Evolutionary conservation across 1,139 yeast species (phyloP).

Genomic region (Meyerozyma elateridarum): DNA sequence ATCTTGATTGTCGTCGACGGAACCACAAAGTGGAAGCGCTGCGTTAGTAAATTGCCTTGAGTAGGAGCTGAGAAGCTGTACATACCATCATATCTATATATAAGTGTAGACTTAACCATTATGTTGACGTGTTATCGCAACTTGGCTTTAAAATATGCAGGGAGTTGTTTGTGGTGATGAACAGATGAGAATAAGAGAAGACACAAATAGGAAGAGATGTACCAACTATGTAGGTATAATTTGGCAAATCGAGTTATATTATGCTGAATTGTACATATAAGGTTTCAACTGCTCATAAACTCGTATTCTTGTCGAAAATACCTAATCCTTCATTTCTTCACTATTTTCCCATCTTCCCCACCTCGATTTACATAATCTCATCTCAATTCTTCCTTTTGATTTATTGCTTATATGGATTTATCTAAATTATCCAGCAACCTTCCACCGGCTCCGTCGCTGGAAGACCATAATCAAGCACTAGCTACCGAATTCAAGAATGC

Average conservation of each 20-base stretch:
- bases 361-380: background rate
- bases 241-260: too few species aligned
- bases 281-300: too few species aligned
- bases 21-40: conserved; percentile 90
- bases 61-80: conserved; percentile 10
- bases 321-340: background rate
- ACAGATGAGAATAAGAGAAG: too few species aligned
- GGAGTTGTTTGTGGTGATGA: too few species aligned
- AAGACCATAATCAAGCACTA: conserved; percentile 41
- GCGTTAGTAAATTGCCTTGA: background rate
- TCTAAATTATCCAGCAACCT: conserved; percentile 49
- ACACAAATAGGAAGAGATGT: too few species aligned
- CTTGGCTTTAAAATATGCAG: too few species aligned
- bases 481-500: conserved; percentile 41
- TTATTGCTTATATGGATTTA: too few species aligned
- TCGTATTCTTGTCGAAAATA: too few species aligned
- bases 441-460: conserved; percentile 45
- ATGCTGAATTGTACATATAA: too few species aligned
- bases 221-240: too few species aligned
- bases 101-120: conserved; percentile 70
- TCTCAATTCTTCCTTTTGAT: conserved; percentile 3
- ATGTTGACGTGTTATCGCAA: too few species aligned
- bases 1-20: conserved; percentile 75
- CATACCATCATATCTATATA: conserved; percentile 70
- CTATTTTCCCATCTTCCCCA: too few species aligned